Conservation (phyloP, 176 grass and related monocot genomes). For the Alopecurus myosuroides region DNA sequence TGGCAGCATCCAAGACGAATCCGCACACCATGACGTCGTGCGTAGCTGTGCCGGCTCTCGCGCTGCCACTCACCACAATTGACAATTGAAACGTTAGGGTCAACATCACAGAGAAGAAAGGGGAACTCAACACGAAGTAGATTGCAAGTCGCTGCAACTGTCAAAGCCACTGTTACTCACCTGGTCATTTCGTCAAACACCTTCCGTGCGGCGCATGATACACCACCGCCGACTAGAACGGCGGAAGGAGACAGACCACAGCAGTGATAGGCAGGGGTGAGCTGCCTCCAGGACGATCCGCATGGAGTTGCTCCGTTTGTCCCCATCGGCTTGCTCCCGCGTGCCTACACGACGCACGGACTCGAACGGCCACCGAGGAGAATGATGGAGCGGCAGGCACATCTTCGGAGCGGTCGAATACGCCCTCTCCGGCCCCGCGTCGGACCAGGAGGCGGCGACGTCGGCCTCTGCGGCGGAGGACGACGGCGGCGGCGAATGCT, state of each 20-base stretch:
- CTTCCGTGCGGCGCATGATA: not conserved
- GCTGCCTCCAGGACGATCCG: no score
- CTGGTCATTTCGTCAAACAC: not conserved
- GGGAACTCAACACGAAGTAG: not conserved
- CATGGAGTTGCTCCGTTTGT: no score
- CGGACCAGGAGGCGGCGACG: no score
- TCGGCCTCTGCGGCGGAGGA: no score
- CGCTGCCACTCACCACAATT: not conserved
- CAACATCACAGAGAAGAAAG: not conserved
- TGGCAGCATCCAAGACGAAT: not conserved
- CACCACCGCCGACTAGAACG: not conserved
- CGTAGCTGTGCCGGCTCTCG: not conserved
- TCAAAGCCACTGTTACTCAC: not conserved
- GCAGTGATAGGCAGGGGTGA: not conserved
- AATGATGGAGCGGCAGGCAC: no score
- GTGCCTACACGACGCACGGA: no score
- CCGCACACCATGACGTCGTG: not conserved
- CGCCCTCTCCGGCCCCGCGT: no score
- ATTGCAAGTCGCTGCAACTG: not conserved
- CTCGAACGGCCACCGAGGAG: no score
- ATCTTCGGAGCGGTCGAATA: no score
- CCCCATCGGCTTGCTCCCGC: no score
- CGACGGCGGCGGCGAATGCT: no score
- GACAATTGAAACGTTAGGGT: not conserved
- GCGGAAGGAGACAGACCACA: not conserved